These are phyloP conservation scores for Thalassiosira ordinaria DNA, from an alignment of 352 stramenopile species.

Conservation along the genomic window DNA sequence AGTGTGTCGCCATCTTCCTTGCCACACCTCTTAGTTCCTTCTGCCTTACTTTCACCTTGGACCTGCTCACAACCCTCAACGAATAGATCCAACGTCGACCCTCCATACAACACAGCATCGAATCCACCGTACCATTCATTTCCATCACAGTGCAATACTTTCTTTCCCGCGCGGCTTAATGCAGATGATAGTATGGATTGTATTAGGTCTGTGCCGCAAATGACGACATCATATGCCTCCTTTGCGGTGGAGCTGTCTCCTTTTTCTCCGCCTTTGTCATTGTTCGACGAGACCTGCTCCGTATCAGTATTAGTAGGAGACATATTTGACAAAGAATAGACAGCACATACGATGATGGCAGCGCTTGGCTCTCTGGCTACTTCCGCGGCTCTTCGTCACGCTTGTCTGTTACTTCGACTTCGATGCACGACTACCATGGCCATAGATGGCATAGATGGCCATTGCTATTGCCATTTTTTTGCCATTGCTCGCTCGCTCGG, in stretches of 20 bases:
- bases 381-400: no score
- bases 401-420: no score
- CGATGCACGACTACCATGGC: no score
- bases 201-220: slow-evolving; percentile 77
- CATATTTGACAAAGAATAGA: not conserved
- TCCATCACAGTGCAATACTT: slow-evolving; percentile 77
- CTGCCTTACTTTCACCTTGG: not conserved
- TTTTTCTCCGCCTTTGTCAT: not conserved
- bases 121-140: slow-evolving; percentile 79
- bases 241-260: not conserved
- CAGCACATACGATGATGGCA: no score
- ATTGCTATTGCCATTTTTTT: no score
- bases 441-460: no score
- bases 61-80: slow-evolving; percentile 31
- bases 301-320: not conserved
- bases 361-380: no score
- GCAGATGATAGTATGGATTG: slow-evolving; percentile 79
- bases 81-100: slow-evolving; percentile 40
- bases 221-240: slow-evolving; percentile 71
- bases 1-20: slow-evolving; percentile 1
- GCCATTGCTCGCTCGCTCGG: no score
- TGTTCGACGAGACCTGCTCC: not conserved
- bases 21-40: not conserved
- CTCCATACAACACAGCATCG: slow-evolving; percentile 64
- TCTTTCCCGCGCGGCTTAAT: slow-evolving; percentile 68